phyloP scores from a whole-genome alignment of 2,329 filamentous ascomycete species.

The Xylariales sp. region DNA sequence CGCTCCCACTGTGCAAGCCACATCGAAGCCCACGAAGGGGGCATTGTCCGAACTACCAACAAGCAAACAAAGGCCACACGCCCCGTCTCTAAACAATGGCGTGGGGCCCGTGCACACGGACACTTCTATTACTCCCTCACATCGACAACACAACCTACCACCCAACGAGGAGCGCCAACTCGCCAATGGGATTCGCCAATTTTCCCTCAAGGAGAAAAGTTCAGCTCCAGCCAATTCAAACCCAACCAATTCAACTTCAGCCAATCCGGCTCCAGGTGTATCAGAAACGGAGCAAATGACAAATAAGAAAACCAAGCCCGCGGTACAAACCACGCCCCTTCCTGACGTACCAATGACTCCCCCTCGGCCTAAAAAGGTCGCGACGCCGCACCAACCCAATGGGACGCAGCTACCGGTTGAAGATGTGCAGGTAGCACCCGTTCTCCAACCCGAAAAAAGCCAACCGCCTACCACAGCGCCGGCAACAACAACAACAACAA shows the following conservation, averaged over 20 bases:
- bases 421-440: background rate
- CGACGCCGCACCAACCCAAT: background rate
- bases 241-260: constrained; percentile 5
- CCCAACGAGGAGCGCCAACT: constrained; percentile 7
- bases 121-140: constrained; percentile 2
- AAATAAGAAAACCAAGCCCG: constrained; percentile 4
- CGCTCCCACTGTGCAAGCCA: constrained; percentile 7
- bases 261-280: background rate
- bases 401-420: constrained; percentile 2
- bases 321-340: background rate
- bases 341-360: background rate
- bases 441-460: background rate
- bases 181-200: constrained; percentile 11
- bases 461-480: background rate
- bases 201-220: constrained; percentile 10
- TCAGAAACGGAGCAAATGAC: constrained; percentile 6
- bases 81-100: background rate
- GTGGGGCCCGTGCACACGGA: constrained; percentile 8
- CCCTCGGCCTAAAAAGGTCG: background rate
- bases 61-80: constrained; percentile 17
- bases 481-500: no score
- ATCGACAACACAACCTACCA: background rate
- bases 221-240: background rate
- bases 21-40: constrained; percentile 16
- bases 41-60: constrained; percentile 1